Evolutionary conservation across 1,139 yeast species (phyloP).

Genomic region (Sugiyamaella japonica): DNA sequence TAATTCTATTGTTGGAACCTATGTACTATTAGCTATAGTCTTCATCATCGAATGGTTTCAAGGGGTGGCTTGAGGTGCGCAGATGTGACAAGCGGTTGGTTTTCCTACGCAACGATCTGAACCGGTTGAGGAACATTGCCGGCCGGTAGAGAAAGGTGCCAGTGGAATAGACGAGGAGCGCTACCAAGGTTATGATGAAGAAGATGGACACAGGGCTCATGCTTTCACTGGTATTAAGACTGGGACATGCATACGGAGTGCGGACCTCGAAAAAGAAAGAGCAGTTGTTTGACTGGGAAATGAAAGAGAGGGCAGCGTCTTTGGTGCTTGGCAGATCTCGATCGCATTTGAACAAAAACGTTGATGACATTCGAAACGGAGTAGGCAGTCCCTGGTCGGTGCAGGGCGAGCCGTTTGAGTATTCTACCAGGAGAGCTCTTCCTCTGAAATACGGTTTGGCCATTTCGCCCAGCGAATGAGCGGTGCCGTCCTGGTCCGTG

Average conservation of each 20-base stretch:
- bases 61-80: background rate
- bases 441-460: conserved; percentile 65
- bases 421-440: conserved; percentile 66
- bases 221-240: conserved; percentile 52
- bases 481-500: conserved; percentile 51
- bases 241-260: conserved; percentile 87
- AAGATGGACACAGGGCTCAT: conserved; percentile 36
- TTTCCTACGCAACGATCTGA: conserved; percentile 3
- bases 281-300: conserved; percentile 75
- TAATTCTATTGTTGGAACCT: background rate
- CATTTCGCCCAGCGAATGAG: conserved; percentile 61
- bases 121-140: conserved; percentile 21
- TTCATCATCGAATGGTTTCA: conserved; percentile 2
- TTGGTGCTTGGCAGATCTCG: conserved; percentile 56
- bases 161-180: conserved; percentile 38
- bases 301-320: conserved; percentile 66
- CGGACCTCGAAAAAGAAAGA: conserved; percentile 81
- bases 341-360: conserved; percentile 78
- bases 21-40: conserved; percentile 1
- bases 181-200: conserved; percentile 38
- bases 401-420: conserved; percentile 73
- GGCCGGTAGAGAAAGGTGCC: conserved; percentile 26
- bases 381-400: conserved; percentile 48
- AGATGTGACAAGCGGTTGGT: background rate
- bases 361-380: conserved; percentile 57